These are phyloP conservation scores for Tylopilus rubrobrunneus DNA, from an alignment of 768 basidiomycete genomes.

Conservation along the genomic window DNA sequence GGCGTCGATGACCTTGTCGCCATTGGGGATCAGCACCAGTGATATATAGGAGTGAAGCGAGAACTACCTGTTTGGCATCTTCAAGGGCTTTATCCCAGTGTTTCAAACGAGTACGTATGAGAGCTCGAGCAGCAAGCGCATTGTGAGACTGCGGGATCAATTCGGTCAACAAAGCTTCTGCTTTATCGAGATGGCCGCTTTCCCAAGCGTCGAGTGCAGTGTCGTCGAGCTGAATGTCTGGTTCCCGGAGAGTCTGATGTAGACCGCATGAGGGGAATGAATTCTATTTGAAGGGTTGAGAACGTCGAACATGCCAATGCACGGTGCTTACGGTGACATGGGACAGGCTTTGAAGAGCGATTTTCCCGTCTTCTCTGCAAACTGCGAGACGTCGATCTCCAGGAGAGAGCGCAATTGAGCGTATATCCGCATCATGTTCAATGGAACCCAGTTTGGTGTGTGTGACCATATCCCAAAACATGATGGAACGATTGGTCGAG, in stretches of 20 bases:
- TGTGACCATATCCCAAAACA: background rate
- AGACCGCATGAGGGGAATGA: background rate
- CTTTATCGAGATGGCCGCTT: background rate
- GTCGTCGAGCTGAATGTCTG: background rate
- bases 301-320: background rate
- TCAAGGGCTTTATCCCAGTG: background rate
- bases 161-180: background rate
- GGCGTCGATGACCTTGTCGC: background rate
- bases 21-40: background rate
- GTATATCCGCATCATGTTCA: background rate
- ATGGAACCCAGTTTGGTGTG: background rate
- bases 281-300: background rate
- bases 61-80: background rate
- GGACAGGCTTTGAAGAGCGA: background rate
- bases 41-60: too few species aligned
- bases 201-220: background rate
- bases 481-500: background rate
- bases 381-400: background rate
- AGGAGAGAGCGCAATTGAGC: background rate
- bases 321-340: background rate
- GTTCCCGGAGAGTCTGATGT: background rate
- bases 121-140: background rate
- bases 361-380: background rate
- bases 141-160: background rate
- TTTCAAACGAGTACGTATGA: background rate